Evolutionary conservation across 148 eudicot genomes (phyloP), one percentile per base, ranked within the genome.

Genomic region (Limonium bicolor): DNA sequence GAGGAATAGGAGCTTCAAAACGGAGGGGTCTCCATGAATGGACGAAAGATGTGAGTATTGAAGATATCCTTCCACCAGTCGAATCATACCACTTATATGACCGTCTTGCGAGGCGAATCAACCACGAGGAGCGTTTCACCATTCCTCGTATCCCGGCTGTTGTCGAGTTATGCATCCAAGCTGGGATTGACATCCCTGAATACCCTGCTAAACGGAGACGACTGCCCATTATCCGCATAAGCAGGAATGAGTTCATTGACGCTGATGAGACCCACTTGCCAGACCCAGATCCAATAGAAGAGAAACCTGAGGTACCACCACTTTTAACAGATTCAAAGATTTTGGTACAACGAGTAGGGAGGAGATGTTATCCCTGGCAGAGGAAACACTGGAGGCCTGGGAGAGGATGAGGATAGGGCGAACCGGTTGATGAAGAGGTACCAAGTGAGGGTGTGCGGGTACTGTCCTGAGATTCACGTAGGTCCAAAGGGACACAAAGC

Each of bases 101-200:
- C 56, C 86, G 88, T 47, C 82, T 90, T 3, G 73, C 88, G 33
- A 80, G 44, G 61, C 94, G 88, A 13, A 80, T 90, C 18, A 17
- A 84, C 32, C 99, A 90, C 16, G 76, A 73, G 4, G 88, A 90
- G 50, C 75, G 95, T 59, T 90, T 85, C 56, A 66, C 88, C 38
- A 61, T 85, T 58, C 99, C 95, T 4, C 68, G 99, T 48, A 45
- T 90, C 11, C 88, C 94, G 26, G 87, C 99, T 53, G 47, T 85
- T 6, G 72, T 80, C 20, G 99, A 90, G 69, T 85, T 90, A 41
- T 90, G 99, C 75, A 76, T 85, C 48, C 95, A 85, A 67, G 95
- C 95, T 14, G 99, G 99, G 4, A 95, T 90, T 19, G 66, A 68
- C 37, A 55, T 78, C 50, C 80, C 82, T 2, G 85, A 71, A 41